Evolutionary conservation across 768 basidiomycete genomes (phyloP).

Genomic region (Serendipita sp.): DNA sequence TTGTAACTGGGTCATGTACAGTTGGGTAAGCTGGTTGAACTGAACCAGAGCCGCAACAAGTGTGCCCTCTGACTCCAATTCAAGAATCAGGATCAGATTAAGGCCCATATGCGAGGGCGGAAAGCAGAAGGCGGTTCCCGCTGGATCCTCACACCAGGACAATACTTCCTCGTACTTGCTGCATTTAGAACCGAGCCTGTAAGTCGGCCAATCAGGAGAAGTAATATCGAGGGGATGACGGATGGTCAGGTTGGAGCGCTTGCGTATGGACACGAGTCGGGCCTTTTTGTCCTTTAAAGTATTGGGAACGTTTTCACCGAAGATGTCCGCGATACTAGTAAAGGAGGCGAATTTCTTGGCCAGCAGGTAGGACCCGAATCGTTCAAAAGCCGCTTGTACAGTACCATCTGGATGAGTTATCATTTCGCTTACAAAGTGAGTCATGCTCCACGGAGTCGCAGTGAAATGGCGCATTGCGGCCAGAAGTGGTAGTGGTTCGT

Average conservation of each 20-base stretch:
- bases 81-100: not conserved
- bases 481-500: not conserved
- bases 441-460: not conserved
- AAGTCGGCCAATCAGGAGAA: not conserved
- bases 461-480: not conserved
- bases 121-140: not conserved
- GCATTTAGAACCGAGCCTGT: not conserved
- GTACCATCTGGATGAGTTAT: not conserved
- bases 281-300: not conserved
- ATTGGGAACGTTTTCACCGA: not conserved
- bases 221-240: not conserved
- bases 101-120: not conserved
- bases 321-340: not conserved
- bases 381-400: not conserved
- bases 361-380: not conserved
- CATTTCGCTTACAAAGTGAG: not conserved
- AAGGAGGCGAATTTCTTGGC: not conserved
- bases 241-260: not conserved
- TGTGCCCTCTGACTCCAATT: not conserved
- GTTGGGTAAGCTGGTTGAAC: not conserved
- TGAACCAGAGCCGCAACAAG: not conserved
- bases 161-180: not conserved
- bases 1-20: not conserved
- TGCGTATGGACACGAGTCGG: not conserved
- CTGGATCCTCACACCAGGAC: not conserved